phyloP scores from a whole-genome alignment of 495 filamentous ascomycete species.

The Penicillium bovifimosum region DNA sequence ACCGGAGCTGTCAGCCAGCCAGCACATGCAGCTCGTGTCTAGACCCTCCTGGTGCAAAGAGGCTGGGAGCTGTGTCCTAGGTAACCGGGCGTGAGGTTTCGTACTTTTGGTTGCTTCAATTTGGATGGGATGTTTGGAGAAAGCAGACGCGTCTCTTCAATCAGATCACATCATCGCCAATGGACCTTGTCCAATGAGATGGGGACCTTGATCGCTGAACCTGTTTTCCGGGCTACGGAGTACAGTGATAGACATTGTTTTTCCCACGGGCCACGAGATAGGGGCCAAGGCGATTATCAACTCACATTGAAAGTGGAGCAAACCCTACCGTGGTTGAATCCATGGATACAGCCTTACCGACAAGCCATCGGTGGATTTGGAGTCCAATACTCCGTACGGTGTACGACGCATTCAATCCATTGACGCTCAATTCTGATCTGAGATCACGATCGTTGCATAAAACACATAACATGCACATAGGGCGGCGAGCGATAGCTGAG shows the following conservation, averaged over 20 bases:
- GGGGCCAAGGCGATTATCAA: not conserved
- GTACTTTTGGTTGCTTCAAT: not conserved
- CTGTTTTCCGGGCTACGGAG: not conserved
- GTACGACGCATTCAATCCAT: too few relatives aligned
- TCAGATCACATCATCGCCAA: not conserved
- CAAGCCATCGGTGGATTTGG: not conserved
- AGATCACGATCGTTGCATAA: not conserved
- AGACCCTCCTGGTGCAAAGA: conserved; percentile 5
- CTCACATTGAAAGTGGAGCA: not conserved
- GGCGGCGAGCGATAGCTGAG: not conserved
- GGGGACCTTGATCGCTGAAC: not conserved
- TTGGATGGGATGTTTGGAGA: not conserved
- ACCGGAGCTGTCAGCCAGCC: not conserved
- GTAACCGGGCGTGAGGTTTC: not conserved
- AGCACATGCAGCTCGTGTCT: conserved; percentile 4
- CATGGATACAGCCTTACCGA: not conserved
- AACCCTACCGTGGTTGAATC: not conserved
- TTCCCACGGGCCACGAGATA: not conserved
- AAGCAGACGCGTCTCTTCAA: not conserved
- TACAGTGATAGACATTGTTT: not conserved
- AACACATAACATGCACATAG: not conserved
- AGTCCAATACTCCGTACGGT: too few relatives aligned
- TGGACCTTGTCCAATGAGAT: not conserved
- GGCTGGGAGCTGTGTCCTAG: not conserved
- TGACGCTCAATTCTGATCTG: not conserved